Conservation (phyloP, 768 basidiomycete species). For the Dentipellis sp. region DNA sequence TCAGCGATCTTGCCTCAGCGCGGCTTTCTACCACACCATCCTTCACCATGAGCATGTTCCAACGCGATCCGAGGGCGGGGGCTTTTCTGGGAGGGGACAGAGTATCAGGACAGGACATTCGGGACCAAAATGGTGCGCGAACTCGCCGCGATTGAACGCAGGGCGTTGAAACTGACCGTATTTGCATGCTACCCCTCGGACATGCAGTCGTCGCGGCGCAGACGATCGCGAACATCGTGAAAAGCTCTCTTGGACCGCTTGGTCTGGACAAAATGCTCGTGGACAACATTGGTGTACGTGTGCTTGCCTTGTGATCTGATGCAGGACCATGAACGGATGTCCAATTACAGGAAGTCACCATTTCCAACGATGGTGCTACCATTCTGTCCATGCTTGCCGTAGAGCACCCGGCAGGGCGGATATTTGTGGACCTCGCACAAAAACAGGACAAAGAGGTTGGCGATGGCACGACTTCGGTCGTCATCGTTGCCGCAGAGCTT, state of each 20-base stretch:
- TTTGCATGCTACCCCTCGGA: not conserved
- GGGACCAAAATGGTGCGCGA: constrained; percentile 86
- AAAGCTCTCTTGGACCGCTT: constrained; percentile 90
- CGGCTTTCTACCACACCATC: constrained; percentile 3
- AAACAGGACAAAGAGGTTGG: constrained; percentile 99
- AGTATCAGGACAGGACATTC: constrained; percentile 89
- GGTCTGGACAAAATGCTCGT: constrained; percentile 97
- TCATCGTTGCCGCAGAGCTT: constrained; percentile 96
- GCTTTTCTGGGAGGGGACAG: constrained; percentile 92
- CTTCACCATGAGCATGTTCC: constrained; percentile 48
- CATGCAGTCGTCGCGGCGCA: constrained; percentile 83
- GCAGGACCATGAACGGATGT: not conserved
- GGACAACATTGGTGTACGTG: constrained; percentile 88
- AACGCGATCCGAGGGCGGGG: constrained; percentile 86
- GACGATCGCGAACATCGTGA: constrained; percentile 95
- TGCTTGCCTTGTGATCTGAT: not conserved
- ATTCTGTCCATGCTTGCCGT: constrained; percentile 90
- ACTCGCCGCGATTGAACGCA: not conserved
- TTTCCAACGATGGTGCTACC: constrained; percentile 99
- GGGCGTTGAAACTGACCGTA: not conserved
- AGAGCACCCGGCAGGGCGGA: constrained; percentile 93
- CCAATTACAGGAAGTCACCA: constrained; percentile 82
- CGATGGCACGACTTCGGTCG: constrained; percentile 97
- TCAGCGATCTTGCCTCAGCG: not conserved
- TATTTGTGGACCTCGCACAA: constrained; percentile 96